phyloP scores from a whole-genome alignment of 2,329 filamentous ascomycete genomes.

The Lanzia echinophila region DNA sequence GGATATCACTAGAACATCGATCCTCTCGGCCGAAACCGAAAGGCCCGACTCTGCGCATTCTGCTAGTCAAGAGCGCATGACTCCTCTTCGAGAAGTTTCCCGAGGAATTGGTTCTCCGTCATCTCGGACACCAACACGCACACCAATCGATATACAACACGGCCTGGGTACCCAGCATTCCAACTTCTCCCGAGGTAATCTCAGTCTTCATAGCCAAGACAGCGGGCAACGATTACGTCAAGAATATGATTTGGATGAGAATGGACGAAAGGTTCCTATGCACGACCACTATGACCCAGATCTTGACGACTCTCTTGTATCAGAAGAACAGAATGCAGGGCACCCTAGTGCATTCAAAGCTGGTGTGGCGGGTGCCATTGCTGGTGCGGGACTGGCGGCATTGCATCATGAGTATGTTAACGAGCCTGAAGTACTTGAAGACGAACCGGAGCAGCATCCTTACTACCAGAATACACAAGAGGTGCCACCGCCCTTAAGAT shows the following conservation, averaged over 20 bases:
- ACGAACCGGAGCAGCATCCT: neutral
- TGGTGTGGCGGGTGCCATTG: slow-evolving; percentile 25
- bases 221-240: slow-evolving; percentile 39
- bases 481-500: slow-evolving; percentile 56
- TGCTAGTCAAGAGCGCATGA: slow-evolving; percentile 50
- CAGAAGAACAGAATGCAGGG: slow-evolving; percentile 29
- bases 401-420: slow-evolving; percentile 32
- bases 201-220: slow-evolving; percentile 38
- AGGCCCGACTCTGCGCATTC: slow-evolving; percentile 49
- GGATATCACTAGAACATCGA: slow-evolving; percentile 80
- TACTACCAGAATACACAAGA: slow-evolving; percentile 42
- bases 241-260: slow-evolving; percentile 31
- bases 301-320: slow-evolving; percentile 21
- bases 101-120: slow-evolving; percentile 50
- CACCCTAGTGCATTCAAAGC: slow-evolving; percentile 22
- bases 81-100: slow-evolving; percentile 51
- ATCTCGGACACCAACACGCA: slow-evolving; percentile 57
- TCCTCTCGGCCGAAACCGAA: slow-evolving; percentile 75
- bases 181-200: slow-evolving; percentile 38
- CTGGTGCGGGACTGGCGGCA: slow-evolving; percentile 34
- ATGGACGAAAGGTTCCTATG: slow-evolving; percentile 29
- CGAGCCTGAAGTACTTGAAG: slow-evolving; percentile 18
- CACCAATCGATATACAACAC: slow-evolving; percentile 46
- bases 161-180: slow-evolving; percentile 60
- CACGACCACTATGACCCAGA: slow-evolving; percentile 18